Conservation (phyloP, 73 alveolate species). For the Paramecium sonneborni region DNA sequence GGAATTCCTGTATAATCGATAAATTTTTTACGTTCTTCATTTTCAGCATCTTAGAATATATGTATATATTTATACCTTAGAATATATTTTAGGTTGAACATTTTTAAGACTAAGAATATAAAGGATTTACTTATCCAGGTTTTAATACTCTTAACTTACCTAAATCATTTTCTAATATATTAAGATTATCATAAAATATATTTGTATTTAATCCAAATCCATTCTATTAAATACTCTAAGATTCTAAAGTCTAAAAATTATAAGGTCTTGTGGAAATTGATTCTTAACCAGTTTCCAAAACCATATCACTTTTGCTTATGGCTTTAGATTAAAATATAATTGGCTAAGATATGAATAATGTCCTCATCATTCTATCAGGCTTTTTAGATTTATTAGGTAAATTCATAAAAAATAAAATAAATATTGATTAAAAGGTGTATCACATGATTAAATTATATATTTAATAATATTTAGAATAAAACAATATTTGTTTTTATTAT, state of each 20-base stretch:
- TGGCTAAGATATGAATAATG: not conserved
- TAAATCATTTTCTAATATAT: not conserved
- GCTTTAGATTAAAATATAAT: not conserved
- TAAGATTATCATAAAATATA: not conserved
- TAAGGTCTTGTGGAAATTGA: not conserved
- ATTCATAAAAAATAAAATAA: not conserved
- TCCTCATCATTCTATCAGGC: not conserved
- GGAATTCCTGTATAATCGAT: conserved; percentile 41
- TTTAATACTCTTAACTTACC: not conserved
- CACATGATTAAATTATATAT: not conserved
- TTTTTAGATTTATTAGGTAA: not conserved
- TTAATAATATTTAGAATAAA: no score
- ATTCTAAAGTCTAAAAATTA: not conserved
- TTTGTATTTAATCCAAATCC: not conserved
- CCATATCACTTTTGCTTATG: not conserved
- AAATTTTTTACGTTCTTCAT: conserved; percentile 14
- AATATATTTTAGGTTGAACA: not conserved
- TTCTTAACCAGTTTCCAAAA: not conserved
- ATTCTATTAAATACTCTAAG: not conserved
- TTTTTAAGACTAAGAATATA: not conserved
- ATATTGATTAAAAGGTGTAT: not conserved
- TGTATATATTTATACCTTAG: not conserved
- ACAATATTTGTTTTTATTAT: no score
- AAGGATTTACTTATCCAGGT: not conserved
- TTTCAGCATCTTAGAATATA: not conserved